Evolutionary conservation across 2,329 filamentous ascomycete species (phyloP).

Genomic region (Aspergillus quadricinctus): DNA sequence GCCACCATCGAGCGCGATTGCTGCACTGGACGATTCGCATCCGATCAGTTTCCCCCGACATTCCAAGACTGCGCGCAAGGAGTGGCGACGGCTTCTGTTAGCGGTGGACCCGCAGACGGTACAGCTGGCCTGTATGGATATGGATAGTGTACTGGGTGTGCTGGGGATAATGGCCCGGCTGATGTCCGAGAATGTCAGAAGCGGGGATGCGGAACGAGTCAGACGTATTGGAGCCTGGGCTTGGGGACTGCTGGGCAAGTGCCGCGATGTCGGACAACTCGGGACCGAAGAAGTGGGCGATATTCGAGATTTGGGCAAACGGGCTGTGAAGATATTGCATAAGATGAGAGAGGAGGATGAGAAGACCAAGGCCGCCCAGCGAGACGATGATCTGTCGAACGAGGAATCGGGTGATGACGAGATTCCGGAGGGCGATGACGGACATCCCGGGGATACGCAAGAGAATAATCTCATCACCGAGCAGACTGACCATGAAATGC

Average conservation of each 20-base stretch:
- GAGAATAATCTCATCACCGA: slow-evolving; percentile 1
- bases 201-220: slow-evolving; percentile 55
- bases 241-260: slow-evolving; percentile 74
- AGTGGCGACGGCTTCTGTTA: slow-evolving; percentile 48
- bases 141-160: slow-evolving; percentile 61
- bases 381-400: slow-evolving; percentile 21
- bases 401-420: slow-evolving; percentile 17
- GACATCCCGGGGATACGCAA: background rate
- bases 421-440: slow-evolving; percentile 2
- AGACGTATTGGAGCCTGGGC: slow-evolving; percentile 74
- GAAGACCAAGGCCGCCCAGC: slow-evolving; percentile 29
- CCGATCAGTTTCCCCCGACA: slow-evolving; percentile 51
- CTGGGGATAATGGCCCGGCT: slow-evolving; percentile 57
- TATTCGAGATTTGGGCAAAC: slow-evolving; percentile 74
- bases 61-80: slow-evolving; percentile 50
- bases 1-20: slow-evolving; percentile 52
- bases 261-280: slow-evolving; percentile 71
- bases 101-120: slow-evolving; percentile 45
- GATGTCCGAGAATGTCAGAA: slow-evolving; percentile 61
- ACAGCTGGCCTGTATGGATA: slow-evolving; percentile 51
- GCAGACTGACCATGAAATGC: slow-evolving; percentile 12
- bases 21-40: slow-evolving; percentile 52
- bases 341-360: slow-evolving; percentile 44
- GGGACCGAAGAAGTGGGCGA: slow-evolving; percentile 70
- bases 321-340: slow-evolving; percentile 54